Evolutionary conservation across 1,284 basidiomycete species (phyloP), one percentile per base, ranked within the genome.

Genomic region (Ceratobasidium sp.): DNA sequence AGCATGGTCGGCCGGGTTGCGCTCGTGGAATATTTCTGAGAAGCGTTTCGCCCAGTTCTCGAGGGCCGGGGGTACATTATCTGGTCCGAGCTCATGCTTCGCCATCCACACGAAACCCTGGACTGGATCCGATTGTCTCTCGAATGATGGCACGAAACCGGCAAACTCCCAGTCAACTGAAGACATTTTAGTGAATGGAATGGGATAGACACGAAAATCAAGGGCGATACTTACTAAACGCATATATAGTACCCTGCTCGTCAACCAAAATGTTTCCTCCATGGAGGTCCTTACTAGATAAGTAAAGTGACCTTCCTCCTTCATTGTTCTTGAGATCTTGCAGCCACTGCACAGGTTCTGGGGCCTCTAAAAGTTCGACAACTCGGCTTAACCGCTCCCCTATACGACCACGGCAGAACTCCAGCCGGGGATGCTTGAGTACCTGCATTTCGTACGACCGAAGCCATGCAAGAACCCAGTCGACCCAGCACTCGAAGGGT

Each of bases 141-240:
- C 56, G 19, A 59, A 59, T 7, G 31, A 37, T 19, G 56, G 56
- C 9, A 59, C 56, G 19, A 59, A 59, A n/a, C 56, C 56, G 9
- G 56, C 56, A 19, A 59, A 59, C n/a, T 59, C 56, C 56, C 56
- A 59, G 56, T 59, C 56, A 22, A 59, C 56, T 59, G 56, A 24
- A n/a, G 29, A 53, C 22, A 19, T 7, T 53, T 27, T 4, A 39
- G 56, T 51, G 19, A 19, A 46, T 19, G 43, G 19, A 51, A 51
- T 51, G 22, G 6, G 49, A 51, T n/a, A n/a, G 14, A n/a, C 22
- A 53, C 51, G 24, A 24, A 27, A 8, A 53, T 27, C 5, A 5
- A 24, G 29, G 7, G 56, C 22, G 19, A 37, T 59, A 19, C 56
- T 37, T 22, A 59, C 56, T 59, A 24, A 59, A 59, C 37, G 56